Conservation (phyloP, 768 basidiomycete species). For the Leccinum imitatum region DNA sequence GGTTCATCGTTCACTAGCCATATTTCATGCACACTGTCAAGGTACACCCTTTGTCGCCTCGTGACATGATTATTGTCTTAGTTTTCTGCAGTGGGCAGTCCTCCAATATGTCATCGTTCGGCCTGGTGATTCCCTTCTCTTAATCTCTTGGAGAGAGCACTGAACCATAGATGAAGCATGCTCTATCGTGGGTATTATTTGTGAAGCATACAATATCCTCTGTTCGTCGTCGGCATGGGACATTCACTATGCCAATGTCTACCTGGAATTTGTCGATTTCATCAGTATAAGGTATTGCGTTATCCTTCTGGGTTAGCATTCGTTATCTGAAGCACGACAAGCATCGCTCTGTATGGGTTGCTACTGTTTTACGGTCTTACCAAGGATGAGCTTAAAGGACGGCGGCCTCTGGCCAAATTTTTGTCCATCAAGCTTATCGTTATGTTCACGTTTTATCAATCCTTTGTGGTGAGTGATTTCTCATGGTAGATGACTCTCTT, state of each 20-base stretch:
- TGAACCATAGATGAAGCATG: constrained; percentile 16
- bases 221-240: constrained; percentile 65
- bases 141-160: neutral
- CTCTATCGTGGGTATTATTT: constrained; percentile 79
- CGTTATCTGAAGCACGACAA: constrained; percentile 25
- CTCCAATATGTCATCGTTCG: constrained; percentile 85
- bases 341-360: constrained; percentile 84
- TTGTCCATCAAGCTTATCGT: constrained; percentile 84
- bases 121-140: constrained; percentile 36
- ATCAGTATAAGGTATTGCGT: constrained; percentile 69
- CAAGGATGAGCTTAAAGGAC: constrained; percentile 73
- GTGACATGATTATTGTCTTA: neutral
- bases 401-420: constrained; percentile 82
- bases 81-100: constrained; percentile 65
- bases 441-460: constrained; percentile 88
- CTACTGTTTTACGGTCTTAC: constrained; percentile 81
- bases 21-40: constrained; percentile 92
- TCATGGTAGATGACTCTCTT: neutral
- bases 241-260: constrained; percentile 62
- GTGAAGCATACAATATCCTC: constrained; percentile 64
- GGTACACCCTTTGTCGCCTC: constrained; percentile 38
- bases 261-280: constrained; percentile 73
- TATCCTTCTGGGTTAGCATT: neutral
- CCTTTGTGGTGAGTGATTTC: constrained; percentile 57
- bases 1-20: constrained; percentile 38